A percentile compares a stretch with the other conserved stretches of the same genome.
These are phyloP conservation scores for Penicillium longicatenatum DNA, from an alignment of 495 filamentous ascomycete genomes.

Conservation along the genomic window DNA sequence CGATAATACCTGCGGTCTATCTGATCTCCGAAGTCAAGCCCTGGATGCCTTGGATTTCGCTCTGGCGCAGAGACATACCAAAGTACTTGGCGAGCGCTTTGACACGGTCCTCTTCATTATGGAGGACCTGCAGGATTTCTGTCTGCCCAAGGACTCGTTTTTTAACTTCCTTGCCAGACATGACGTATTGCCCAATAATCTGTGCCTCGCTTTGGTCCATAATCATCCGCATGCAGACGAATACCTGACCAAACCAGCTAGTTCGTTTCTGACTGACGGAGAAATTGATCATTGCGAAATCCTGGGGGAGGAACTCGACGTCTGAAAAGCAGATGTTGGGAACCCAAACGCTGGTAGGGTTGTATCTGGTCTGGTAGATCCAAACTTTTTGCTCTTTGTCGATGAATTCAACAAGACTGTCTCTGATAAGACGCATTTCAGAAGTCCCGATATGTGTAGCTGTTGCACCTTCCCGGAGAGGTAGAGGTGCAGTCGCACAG, in stretches of 20 bases:
- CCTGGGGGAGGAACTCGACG: conserved; percentile 60
- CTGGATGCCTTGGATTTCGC: conserved; percentile 52
- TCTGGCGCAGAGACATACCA: conserved; percentile 52
- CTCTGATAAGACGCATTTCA: conserved; percentile 49
- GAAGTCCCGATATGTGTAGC: conserved; percentile 46
- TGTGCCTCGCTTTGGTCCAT: conserved; percentile 33
- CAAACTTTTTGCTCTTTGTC: conserved; percentile 51
- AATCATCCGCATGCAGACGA: conserved; percentile 58
- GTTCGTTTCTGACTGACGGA: conserved; percentile 38
- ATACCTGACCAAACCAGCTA: conserved; percentile 55
- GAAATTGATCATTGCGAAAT: conserved; percentile 65
- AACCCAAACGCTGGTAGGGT: conserved; percentile 48
- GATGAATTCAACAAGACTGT: conserved; percentile 46
- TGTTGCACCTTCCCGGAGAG: conserved; percentile 44
- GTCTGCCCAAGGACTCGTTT: conserved; percentile 54
- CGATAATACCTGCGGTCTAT: conserved; percentile 22
- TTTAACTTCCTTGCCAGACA: conserved; percentile 58
- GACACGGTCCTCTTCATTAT: conserved; percentile 56
- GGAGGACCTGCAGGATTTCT: conserved; percentile 48
- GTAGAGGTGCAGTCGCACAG: conserved; percentile 56
- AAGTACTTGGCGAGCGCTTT: conserved; percentile 56
- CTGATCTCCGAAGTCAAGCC: conserved; percentile 52
- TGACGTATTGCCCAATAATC: conserved; percentile 58
- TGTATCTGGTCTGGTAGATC: conserved; percentile 60
- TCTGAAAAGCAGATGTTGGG: conserved; percentile 59